Conservation (phyloP, 2,329 filamentous ascomycete genomes). For the Tolypocladium cylindrosporum region DNA sequence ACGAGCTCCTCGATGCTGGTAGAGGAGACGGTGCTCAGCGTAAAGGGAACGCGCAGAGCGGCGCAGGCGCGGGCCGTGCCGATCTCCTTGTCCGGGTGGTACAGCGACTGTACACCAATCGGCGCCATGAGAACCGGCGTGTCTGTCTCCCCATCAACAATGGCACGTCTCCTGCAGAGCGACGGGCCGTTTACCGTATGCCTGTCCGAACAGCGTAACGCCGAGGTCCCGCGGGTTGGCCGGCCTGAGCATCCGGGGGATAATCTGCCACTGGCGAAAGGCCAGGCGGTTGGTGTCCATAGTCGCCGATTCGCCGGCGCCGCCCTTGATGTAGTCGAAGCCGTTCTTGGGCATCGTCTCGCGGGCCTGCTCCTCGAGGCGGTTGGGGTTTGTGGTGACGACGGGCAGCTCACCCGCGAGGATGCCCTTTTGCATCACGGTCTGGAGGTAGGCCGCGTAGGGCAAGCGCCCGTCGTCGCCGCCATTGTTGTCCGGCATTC, state of each 20-base stretch:
- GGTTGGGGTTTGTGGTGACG: slow-evolving; percentile 49
- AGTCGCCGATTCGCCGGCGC: slow-evolving; percentile 50
- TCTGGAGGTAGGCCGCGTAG: slow-evolving; percentile 33
- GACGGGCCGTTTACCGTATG: slow-evolving; percentile 24
- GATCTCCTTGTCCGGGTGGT: slow-evolving; percentile 55
- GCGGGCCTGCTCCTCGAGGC: slow-evolving; percentile 44
- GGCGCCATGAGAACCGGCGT: slow-evolving; percentile 49
- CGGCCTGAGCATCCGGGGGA: slow-evolving; percentile 40
- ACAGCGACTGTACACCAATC: slow-evolving; percentile 58
- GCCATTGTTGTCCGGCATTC: slow-evolving; percentile 8
- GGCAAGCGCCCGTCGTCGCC: slow-evolving; percentile 7
- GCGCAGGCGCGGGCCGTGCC: slow-evolving; percentile 54
- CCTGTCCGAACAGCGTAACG: slow-evolving; percentile 41
- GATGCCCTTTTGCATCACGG: slow-evolving; percentile 43
- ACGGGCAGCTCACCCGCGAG: slow-evolving; percentile 34
- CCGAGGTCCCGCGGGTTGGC: slow-evolving; percentile 35
- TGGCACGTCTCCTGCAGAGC: background rate
- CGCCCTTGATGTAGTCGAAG: slow-evolving; percentile 53
- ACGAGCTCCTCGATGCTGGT: slow-evolving; percentile 59
- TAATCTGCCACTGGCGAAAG: slow-evolving; percentile 41
- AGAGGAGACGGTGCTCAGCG: slow-evolving; percentile 54
- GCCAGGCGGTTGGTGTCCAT: slow-evolving; percentile 49
- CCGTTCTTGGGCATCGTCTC: slow-evolving; percentile 33
- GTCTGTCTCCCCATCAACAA: slow-evolving; percentile 26
- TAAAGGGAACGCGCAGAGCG: slow-evolving; percentile 53